Evolutionary conservation across 352 stramenopile species (phyloP), one percentile per base, ranked within the genome.

Genomic region (Globisporangium nunn): DNA sequence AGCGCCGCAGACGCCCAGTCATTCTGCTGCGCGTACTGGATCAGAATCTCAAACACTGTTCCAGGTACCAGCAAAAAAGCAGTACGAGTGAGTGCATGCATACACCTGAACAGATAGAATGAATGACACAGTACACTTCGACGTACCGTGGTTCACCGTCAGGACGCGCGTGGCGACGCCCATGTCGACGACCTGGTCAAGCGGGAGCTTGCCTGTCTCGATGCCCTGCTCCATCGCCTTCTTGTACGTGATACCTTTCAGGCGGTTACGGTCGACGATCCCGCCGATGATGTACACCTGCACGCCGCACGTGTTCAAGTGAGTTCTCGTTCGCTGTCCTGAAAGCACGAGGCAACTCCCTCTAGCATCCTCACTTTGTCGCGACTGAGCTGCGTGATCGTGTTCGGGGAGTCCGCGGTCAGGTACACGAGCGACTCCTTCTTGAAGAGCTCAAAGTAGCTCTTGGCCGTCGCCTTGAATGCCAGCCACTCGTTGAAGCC

Each of bases 181-280:
- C 72, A 95, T 88, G 55, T 89, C 70, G 31, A 94, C 62, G 41
- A 82, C 72, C 54, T 94, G 72, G 52, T 93, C 75, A n/a, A 98
- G 81, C 3, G 94, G 93, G 15, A 98, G 70, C 59, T 94, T 96
- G 31, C 88, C 94, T 8, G 91, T 98, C 50, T 76, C 70, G 63
- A 98, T 93, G n/a, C 81, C 86, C 39, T 98, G 80, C 52, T 81
- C 63, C 39, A 93, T 51, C 4, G 95, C 95, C 63, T 97, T 96
- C 51, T 97, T 69, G 56, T 97, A 95, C 12, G 95, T 96, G 18
- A 85, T 81, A 10, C 84, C 75, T 64, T 98, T 98, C n/a, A 98
- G 78, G n/a, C 96, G 85, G 68, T 98, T 98, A 52, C 96, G 80
- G 75, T 98, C 96, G 29, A 98, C 96, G 68, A 98, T 98, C 23